Conservation (phyloP, 768 basidiomycete species). For the Sarcomyxa edulis region DNA sequence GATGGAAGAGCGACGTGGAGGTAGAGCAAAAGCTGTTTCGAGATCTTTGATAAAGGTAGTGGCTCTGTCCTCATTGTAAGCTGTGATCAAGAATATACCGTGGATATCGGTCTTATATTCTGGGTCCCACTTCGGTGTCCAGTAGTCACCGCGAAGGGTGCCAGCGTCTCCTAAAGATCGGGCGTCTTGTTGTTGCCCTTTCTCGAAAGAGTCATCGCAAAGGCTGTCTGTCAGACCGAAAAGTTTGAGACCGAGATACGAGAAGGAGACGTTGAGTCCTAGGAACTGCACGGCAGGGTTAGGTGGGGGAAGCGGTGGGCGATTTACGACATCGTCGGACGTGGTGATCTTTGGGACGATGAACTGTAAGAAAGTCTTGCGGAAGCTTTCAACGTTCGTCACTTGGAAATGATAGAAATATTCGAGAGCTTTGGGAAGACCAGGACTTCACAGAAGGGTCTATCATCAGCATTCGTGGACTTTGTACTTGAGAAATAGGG, state of each 20-base stretch:
- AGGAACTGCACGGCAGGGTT: constrained; percentile 33
- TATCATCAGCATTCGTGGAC: background rate
- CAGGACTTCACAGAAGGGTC: constrained; percentile 31
- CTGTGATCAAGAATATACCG: constrained; percentile 45
- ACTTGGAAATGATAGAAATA: constrained; percentile 49
- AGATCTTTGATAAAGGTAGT: constrained; percentile 28
- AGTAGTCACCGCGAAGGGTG: constrained; percentile 15
- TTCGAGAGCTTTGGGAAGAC: constrained; percentile 52
- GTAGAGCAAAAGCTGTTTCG: constrained; percentile 28
- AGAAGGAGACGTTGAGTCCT: constrained; percentile 51
- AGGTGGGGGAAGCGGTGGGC: too few species aligned
- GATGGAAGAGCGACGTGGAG: constrained; percentile 24
- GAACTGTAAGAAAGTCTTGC: constrained; percentile 31
- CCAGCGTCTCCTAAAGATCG: constrained; percentile 33
- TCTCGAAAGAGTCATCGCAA: constrained; percentile 27
- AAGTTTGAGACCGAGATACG: constrained; percentile 40
- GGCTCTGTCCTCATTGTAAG: constrained; percentile 32
- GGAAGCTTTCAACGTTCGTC: constrained; percentile 35
- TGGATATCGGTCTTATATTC: constrained; percentile 41
- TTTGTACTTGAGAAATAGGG: background rate
- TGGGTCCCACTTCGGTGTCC: constrained; percentile 41
- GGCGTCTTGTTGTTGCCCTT: constrained; percentile 37
- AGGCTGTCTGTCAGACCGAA: constrained; percentile 37
- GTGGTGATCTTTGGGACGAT: constrained; percentile 42
- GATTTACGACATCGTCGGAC: constrained; percentile 33